Base-by-base conservation (phyloP, 2,329 filamentous ascomycete species). In the Aspergillus quadrilineatus region DNA sequence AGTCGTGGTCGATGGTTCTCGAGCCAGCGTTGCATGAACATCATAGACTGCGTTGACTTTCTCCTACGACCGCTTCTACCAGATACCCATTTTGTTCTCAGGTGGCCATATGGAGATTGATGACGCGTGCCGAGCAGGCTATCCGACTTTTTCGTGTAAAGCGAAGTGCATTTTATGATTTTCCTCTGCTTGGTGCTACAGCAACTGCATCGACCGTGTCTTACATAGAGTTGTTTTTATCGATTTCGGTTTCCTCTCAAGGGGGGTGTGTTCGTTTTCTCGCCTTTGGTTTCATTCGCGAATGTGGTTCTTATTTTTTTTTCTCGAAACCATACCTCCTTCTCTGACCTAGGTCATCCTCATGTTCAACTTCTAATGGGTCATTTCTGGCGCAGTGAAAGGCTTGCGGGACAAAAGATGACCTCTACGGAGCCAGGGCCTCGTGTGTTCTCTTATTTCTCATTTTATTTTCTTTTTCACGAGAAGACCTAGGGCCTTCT, bases 41-140 rank as follows among this genome's bases (percentile, higher is more conserved):
- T 76, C 73, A 79, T 80, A 80, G 77, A 80, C 73, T 77, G 78
- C 77, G 77, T 79, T 80, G 74, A 72, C 69, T 74, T 72, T 71
- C 66, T 68, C 67, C 68, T 72, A 63, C 68, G 68, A 73, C 73
- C 72, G 73, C 70, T 76, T 75, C 69, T 67, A 68, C 72, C 75
- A 76, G 75, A 78, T 79, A 78, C 76, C 75, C 75, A 68, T 68
- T 65, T 68, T 71, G 67, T 68, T 76, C 70, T 77, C 73, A 71
- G 73, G 68, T 70, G 69, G 73, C 63, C 67, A 62, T 64, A 63
- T 60, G 69, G 70, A 69, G 69, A 67, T 62, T 73, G 70, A 69
- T 65, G 69, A 70, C 66, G 67, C 67, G 64, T 64, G 70, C 71
- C 71, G 73, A 73, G 70, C 70, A 65, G 63, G 66, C 66, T 64